Evolutionary conservation across 495 filamentous ascomycete species (phyloP).

Genomic region (Penicillium silybi): DNA sequence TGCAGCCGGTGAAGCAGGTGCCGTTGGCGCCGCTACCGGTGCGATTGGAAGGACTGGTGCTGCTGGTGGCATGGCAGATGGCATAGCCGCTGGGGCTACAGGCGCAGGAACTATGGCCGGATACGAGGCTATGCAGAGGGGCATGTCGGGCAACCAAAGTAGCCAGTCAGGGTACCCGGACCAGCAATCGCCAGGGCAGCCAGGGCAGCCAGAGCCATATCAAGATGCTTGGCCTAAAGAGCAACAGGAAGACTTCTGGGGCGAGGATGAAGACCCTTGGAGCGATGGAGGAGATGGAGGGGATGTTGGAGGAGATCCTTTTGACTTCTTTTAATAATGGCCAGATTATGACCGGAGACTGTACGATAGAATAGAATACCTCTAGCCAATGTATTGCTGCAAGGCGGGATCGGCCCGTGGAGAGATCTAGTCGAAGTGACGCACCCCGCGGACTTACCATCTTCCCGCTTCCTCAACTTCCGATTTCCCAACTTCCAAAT

Average conservation of each 20-base stretch:
- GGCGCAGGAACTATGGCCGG: conserved; percentile 60
- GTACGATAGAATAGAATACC: conserved; percentile 18
- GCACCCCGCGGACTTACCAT: conserved; percentile 4
- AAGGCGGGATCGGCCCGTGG: conserved; percentile 10
- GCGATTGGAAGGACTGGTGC: conserved; percentile 22
- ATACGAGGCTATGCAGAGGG: conserved; percentile 61
- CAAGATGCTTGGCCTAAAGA: conserved; percentile 34
- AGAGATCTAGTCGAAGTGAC: conserved; percentile 8
- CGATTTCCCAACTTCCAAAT: background rate
- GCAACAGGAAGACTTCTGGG: conserved; percentile 2
- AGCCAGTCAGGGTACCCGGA: conserved; percentile 5
- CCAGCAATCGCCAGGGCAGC: conserved; percentile 18
- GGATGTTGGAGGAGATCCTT: conserved; percentile 35
- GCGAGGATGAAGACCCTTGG: conserved; percentile 35
- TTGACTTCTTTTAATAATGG: conserved; percentile 30
- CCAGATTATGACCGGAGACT: background rate
- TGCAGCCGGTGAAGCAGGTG: conserved; percentile 37
- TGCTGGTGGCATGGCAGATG: conserved; percentile 39
- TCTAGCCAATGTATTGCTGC: conserved; percentile 1
- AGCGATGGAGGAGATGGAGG: conserved; percentile 23
- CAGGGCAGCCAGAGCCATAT: conserved; percentile 24
- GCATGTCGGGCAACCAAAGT: conserved; percentile 23
- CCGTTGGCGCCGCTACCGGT: conserved; percentile 34
- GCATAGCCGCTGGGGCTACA: conserved; percentile 38
- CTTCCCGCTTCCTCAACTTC: background rate